Conservation (phyloP, 192 early-diverging fungal species). For the Rhizophagus clarus region DNA sequence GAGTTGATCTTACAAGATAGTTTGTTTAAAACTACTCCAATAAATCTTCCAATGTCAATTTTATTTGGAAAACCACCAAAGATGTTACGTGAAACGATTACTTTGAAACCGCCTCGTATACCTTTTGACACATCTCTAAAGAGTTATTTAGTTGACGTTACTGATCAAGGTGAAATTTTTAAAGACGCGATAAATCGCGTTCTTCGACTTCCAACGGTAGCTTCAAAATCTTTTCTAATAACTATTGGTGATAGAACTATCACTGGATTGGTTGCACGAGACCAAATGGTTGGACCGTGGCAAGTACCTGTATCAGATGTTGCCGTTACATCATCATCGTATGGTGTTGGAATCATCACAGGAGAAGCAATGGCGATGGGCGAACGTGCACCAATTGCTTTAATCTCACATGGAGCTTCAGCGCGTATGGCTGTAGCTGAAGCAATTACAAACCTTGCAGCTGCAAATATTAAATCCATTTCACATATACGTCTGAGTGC, state of each 20-base stretch:
- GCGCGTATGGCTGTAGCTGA: slow-evolving; percentile 98
- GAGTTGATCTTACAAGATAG: slow-evolving; percentile 81
- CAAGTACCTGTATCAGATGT: slow-evolving; percentile 98
- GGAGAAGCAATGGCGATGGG: slow-evolving; percentile 99
- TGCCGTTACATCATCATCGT: slow-evolving; percentile 82
- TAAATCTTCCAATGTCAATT: slow-evolving; percentile 94
- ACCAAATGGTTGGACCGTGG: slow-evolving; percentile 99
- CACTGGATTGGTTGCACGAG: slow-evolving; percentile 92
- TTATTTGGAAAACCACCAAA: slow-evolving; percentile 97
- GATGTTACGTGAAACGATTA: slow-evolving; percentile 79
- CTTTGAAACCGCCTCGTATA: slow-evolving; percentile 50
- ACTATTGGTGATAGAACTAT: slow-evolving; percentile 98
- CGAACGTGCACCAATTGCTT: slow-evolving; percentile 87
- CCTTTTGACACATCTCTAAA: slow-evolving; percentile 62
- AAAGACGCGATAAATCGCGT: slow-evolving; percentile 74
- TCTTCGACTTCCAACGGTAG: slow-evolving; percentile 85
- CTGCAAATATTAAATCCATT: slow-evolving; percentile 78
- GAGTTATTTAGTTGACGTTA: slow-evolving; percentile 59
- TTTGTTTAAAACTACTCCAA: slow-evolving; percentile 60
- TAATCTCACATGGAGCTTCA: slow-evolving; percentile 83
- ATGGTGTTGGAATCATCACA: slow-evolving; percentile 64
- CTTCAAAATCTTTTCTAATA: slow-evolving; percentile 92
- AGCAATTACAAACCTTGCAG: slow-evolving; percentile 86
- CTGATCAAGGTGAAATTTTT: slow-evolving; percentile 43
- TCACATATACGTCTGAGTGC: slow-evolving; percentile 83